These are phyloP conservation scores for Decorospora gaudefroyi DNA, from an alignment of 2,329 filamentous ascomycete species.

Conservation along the genomic window DNA sequence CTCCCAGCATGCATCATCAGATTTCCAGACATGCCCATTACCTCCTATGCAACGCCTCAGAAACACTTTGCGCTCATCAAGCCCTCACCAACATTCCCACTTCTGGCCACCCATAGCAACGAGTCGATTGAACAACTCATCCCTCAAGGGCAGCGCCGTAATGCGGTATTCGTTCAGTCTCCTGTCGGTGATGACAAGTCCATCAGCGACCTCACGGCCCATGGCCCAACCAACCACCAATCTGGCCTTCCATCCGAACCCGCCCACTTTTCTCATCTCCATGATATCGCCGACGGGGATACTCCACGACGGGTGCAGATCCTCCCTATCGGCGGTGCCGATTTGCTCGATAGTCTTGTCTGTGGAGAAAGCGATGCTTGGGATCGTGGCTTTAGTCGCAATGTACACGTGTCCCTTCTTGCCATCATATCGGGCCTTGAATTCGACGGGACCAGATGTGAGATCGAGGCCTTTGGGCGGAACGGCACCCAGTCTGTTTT, in stretches of 20 bases:
- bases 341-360: conserved; percentile 55
- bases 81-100: conserved; percentile 72
- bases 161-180: conserved; percentile 63
- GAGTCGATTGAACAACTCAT: conserved; percentile 80
- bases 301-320: conserved; percentile 66
- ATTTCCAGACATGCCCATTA: neutral
- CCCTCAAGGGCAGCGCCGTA: conserved; percentile 72
- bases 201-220: conserved; percentile 74
- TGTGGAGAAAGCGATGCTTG: conserved; percentile 68
- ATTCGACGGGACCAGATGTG: conserved; percentile 72
- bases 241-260: conserved; percentile 83
- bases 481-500: conserved; percentile 72
- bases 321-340: conserved; percentile 54
- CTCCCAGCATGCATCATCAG: neutral
- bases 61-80: neutral
- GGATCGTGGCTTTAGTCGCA: conserved; percentile 67
- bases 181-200: conserved; percentile 67
- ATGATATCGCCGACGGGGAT: conserved; percentile 71
- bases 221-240: conserved; percentile 80
- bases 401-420: conserved; percentile 75
- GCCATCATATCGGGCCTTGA: conserved; percentile 71
- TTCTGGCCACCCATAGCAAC: conserved; percentile 78
- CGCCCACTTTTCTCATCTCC: conserved; percentile 78
- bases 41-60: no score
- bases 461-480: conserved; percentile 53